A percentile compares a stretch with the other conserved stretches of the same genome.
phyloP scores from a whole-genome alignment of 257 asterid genomes.

The Nicotiana tomentosiformis region DNA sequence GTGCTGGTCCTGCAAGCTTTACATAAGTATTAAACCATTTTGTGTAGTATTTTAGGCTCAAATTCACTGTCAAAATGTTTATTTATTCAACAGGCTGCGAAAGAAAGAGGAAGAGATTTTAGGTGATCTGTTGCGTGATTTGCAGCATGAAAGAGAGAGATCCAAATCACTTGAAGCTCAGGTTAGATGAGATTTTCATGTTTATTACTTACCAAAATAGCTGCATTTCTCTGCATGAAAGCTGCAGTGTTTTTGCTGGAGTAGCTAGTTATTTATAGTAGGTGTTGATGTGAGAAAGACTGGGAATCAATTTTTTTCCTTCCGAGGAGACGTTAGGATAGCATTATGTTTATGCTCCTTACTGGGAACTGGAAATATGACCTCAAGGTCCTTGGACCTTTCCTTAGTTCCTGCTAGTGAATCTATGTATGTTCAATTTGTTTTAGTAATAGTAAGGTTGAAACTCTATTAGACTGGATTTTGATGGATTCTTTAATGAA shows the following conservation, averaged over 20 bases:
- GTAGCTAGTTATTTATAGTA: neutral
- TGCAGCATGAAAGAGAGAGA: slow-evolving; percentile 58
- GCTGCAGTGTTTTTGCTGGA: neutral
- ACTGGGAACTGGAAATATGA: neutral
- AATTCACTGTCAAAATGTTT: neutral
- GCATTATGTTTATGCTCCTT: neutral
- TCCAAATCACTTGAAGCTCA: slow-evolving; percentile 64
- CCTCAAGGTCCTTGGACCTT: neutral
- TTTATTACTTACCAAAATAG: neutral
- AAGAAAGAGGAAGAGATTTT: slow-evolving; percentile 60
- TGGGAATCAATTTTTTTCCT: neutral
- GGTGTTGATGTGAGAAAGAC: neutral
- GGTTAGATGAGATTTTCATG: slow-evolving; percentile 31
- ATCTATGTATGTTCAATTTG: neutral
- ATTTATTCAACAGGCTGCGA: slow-evolving; percentile 46
- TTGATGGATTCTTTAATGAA: neutral
- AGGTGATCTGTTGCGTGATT: slow-evolving; percentile 71
- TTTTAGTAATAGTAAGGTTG: neutral
- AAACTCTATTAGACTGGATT: neutral
- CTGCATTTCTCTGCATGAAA: neutral
- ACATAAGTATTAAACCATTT: neutral
- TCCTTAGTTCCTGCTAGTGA: neutral
- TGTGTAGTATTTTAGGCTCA: neutral
- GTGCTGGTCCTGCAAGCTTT: slow-evolving; percentile 24
- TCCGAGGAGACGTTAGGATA: neutral